These are phyloP conservation scores for Boletus vermiculosoides DNA, from an alignment of 768 basidiomycete species.

Conservation along the genomic window DNA sequence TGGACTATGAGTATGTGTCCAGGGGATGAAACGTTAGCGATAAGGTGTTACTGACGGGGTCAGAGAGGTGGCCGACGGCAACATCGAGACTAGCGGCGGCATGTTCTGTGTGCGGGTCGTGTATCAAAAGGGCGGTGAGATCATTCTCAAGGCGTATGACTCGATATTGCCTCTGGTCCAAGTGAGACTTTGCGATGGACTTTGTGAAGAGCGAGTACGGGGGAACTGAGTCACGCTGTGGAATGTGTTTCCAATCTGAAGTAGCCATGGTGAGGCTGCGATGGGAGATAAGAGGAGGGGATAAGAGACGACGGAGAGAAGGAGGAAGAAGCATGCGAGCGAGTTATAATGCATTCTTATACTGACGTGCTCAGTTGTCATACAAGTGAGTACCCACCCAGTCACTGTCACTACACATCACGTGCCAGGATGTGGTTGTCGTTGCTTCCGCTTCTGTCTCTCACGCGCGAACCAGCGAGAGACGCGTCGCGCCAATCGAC, in stretches of 20 bases:
- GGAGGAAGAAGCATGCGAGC: slow-evolving; percentile 10
- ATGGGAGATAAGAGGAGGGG: not conserved
- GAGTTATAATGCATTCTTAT: not conserved
- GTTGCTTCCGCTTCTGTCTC: not conserved
- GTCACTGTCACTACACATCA: slow-evolving; percentile 21
- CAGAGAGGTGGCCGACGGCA: slow-evolving; percentile 88
- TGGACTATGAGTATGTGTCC: not conserved
- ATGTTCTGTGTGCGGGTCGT: slow-evolving; percentile 87
- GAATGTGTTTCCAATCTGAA: slow-evolving; percentile 22
- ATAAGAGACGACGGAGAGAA: slow-evolving; percentile 8
- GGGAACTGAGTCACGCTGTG: slow-evolving; percentile 31
- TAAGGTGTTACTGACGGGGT: slow-evolving; percentile 65
- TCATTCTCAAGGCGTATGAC: slow-evolving; percentile 86
- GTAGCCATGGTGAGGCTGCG: slow-evolving; percentile 25
- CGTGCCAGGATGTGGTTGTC: not conserved
- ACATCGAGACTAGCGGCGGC: slow-evolving; percentile 94
- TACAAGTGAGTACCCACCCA: slow-evolving; percentile 30
- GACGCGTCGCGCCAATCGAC: slow-evolving; percentile 22
- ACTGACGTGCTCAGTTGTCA: not conserved
- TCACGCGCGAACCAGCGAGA: slow-evolving; percentile 3
- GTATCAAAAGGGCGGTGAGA: slow-evolving; percentile 80
- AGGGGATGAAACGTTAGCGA: not conserved
- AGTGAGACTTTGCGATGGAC: slow-evolving; percentile 64
- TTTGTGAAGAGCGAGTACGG: slow-evolving; percentile 55
- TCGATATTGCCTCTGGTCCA: slow-evolving; percentile 79